Evolutionary conservation across 805 yeast genomes (phyloP), one percentile per base, ranked within the genome.

Genomic region (Ascoidea rubescens): DNA sequence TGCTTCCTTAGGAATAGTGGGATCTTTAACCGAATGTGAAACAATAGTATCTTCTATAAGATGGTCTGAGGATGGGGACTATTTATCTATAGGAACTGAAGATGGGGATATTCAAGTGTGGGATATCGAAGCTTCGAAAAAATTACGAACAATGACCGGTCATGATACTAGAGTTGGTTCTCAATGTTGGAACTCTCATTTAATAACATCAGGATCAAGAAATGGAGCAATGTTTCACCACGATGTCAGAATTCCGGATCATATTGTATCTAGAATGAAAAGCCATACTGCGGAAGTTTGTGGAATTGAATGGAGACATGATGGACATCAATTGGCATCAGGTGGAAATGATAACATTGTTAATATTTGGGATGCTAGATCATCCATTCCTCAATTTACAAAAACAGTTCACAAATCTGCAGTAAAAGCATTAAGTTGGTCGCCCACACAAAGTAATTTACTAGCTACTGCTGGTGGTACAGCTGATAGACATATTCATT

Each of bases 381-480:
- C 80, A 1, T 67, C 74, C 0, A 62, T 70, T 31, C 96, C 98
- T 2, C 75, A 80, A 56, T 87, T 82, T 64, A 72, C 82, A 12
- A 87, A 89, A 63, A 77, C 83, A 16, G 78, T 80, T 52, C 99
- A 91, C 67, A 82, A 78, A 33, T 96, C 98, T 0, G 98, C 98
- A 0, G 96, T 91, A 5, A 93, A 93, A 67, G 97, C 98, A 1
- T 66, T 93, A 49, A 81, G 91, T 6, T 91, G 97, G 96, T 85
- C 95, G 63, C 98, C 98, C 1, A 84, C 84, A 64, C 91, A 87
- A 59, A 70, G 70, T 33, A 83, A 85, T 55, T 67, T 90, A 51
- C 72, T 91, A 51, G 97, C 97, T n/a, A 84, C 96, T 3, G 99
- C 98, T 5, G 99, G 99, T 51, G 99, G 99, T 14, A 84, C 95